Base-by-base conservation (phyloP, 495 filamentous ascomycete species). In the Hyaloscypha variabilis region DNA sequence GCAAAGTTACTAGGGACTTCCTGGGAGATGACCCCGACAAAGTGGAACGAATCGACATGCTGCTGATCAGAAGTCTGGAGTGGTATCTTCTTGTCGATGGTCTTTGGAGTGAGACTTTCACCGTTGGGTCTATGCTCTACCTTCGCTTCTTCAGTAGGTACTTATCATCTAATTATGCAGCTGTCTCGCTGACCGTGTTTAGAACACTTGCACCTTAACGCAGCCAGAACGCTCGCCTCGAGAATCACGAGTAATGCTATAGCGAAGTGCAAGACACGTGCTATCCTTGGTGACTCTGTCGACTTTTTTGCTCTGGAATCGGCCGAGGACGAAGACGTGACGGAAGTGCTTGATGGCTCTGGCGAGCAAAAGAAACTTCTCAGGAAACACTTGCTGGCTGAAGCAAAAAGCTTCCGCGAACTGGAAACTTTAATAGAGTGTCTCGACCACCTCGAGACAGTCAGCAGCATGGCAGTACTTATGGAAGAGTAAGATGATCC, bases 31-130 rank as follows among this genome's bases (percentile, higher is more conserved):
- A 85, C 49, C 72, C 86, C 19, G 83, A 86, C 17, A 74, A 75
- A 11, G 75, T 85, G 55, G 91, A 96, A 59, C 74, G 76, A 17
- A 75, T 84, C 58, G 92, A 97, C 64, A 85, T 90, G 55, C 77
- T 84, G 50, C 78, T 97, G 63, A 92, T 97, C 57, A 84, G 88
- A 42, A 87, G 89, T 60, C 74, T 97, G 62, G 91, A 96, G 69
- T 99, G 95, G 95, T 88, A 92, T 72, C 76, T 91, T 65, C 78
- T 89, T 53, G 80, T 92, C 17, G 87, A 90, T 28, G 88, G 83
- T 1, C 81, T 91, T 61, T 92, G 90, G 82, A 74, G 79, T 29
- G 82, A 90, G 64, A 90, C 92, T 3, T 92, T 94, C 76, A 68
- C 78, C 19, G 82, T 85, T 42, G 88, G 90, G 39, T 80, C 83